phyloP scores from a whole-genome alignment of 192 early-diverging fungal genomes.

The Powellomyces hirtus region DNA sequence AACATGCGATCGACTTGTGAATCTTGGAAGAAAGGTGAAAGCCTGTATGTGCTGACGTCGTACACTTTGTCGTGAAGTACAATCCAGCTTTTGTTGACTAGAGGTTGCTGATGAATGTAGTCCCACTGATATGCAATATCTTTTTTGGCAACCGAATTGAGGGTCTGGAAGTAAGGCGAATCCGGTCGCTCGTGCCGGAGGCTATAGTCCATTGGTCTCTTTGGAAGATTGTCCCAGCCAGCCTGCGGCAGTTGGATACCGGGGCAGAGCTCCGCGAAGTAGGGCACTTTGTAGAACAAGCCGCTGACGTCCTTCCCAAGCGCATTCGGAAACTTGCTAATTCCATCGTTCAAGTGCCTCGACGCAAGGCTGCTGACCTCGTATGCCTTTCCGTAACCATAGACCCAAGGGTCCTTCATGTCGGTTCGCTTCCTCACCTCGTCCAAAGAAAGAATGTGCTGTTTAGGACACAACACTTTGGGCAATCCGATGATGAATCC shows the following conservation, averaged over 20 bases:
- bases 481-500: constrained; percentile 82
- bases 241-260: constrained; percentile 21
- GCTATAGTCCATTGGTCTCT: constrained; percentile 2
- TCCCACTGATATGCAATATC: constrained; percentile 26
- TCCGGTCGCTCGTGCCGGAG: neutral
- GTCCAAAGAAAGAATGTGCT: constrained; percentile 50
- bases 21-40: constrained; percentile 11
- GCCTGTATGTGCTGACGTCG: constrained; percentile 34
- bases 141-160: neutral
- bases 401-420: constrained; percentile 33
- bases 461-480: constrained; percentile 69
- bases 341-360: constrained; percentile 13
- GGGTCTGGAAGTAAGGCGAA: neutral
- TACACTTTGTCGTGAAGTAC: constrained; percentile 43
- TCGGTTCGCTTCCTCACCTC: constrained; percentile 26
- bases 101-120: constrained; percentile 23
- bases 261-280: constrained; percentile 36
- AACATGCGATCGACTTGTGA: constrained; percentile 8
- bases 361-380: constrained; percentile 17
- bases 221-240: constrained; percentile 39
- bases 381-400: constrained; percentile 41
- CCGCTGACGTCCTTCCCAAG: constrained; percentile 39
- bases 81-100: constrained; percentile 26
- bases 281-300: constrained; percentile 34
- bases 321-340: constrained; percentile 6